Evolutionary conservation across 2,329 filamentous ascomycete species (phyloP), one percentile per base, ranked within the genome.

Genomic region (Pseudogymnoascus sp.): DNA sequence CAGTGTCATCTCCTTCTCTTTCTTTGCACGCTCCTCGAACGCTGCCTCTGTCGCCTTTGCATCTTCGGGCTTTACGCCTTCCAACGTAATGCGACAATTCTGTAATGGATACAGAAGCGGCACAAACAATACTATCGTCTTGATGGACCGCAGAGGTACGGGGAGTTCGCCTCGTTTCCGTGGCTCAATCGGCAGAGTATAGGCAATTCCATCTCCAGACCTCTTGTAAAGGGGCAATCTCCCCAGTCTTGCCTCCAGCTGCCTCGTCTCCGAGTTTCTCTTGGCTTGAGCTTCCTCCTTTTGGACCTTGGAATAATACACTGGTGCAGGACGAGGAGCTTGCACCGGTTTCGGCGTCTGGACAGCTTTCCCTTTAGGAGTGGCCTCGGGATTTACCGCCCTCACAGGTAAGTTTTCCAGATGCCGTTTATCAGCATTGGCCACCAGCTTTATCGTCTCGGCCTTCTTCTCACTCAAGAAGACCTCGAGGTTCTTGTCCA

Each of bases 181-280:
- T 1, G 88, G 86, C 66, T 90, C 85, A 2, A 95, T 75, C 0
- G 89, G 88, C 11, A 93, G 72, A 1, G 83, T 87, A 72, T 88
- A 93, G 14, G 85, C 81, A 65, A 87, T 79, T 1, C 88, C 89
- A 73, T 93, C 88, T 31, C 81, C 77, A 1, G 86, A 87, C 67
- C 87, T 89, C 31, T 85, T 82, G 71, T 89, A 95, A 37, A 84
- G 74, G 1, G 85, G 80, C 60, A 88, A 72, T 67, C 87, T 81
- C 14, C 87, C 84, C 79, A 95, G 86, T 34, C 90, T 84, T 29
- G 89, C 83, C 75, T 93, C 89, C 0, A 95, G 80, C 70, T 92
- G 89, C 39, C 86, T 83, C 23, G 84, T 83, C 71, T 93, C 88
- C 59, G 81, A 77, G 18, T 85, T 83, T 65, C 90, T 80, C 62